Evolutionary conservation across 305 asterid genomes (phyloP), one percentile per base, ranked within the genome.

Genomic region (Striga hermonthica): DNA sequence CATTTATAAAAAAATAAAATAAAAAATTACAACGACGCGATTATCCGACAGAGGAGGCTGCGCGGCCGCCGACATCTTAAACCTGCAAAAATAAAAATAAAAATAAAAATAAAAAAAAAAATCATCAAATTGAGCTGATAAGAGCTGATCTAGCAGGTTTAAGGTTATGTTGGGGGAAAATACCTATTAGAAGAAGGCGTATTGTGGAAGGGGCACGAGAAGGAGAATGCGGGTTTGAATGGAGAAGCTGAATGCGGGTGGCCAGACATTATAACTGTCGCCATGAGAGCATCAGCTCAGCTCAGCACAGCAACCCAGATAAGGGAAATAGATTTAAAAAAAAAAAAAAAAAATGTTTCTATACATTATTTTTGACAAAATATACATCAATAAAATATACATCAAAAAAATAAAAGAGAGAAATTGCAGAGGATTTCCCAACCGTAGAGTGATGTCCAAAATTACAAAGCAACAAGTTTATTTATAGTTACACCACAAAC

Each of bases 11-110:
- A 57, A 54, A 65, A 60, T 61, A 34, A 59, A 45, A 38, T 4
- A 14, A 73, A 57, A 22, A 78, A 85, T 70, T 76, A 82, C 87
- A 31, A 88, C 82, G 50, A 90, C 64, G 64, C 82, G 79, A 67
- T 78, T 67, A 37, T 84, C 89, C 0, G 93, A 86, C 4, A 78
- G 89, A 64, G 95, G 82, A 56, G 81, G 89, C 76, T 67, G 77
- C 65, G 71, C 3, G 45, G 69, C 36, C 13, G 76, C 69, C 6
- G 91, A 80, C 89, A 88, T 85, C 50, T 47, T 72, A 62, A 76
- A 62, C 75, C 81, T 84, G 79, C 71, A 67, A 2, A 1, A 43
- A 37, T 1, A 28, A 2, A 53, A n/a, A n/a, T n/a, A n/a, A n/a
- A n/a, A n/a, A n/a, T n/a, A n/a, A n/a, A n/a, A n/a, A n/a, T n/a